phyloP scores from a whole-genome alignment of 208 protist species.

The Wallacemonas sp. region DNA sequence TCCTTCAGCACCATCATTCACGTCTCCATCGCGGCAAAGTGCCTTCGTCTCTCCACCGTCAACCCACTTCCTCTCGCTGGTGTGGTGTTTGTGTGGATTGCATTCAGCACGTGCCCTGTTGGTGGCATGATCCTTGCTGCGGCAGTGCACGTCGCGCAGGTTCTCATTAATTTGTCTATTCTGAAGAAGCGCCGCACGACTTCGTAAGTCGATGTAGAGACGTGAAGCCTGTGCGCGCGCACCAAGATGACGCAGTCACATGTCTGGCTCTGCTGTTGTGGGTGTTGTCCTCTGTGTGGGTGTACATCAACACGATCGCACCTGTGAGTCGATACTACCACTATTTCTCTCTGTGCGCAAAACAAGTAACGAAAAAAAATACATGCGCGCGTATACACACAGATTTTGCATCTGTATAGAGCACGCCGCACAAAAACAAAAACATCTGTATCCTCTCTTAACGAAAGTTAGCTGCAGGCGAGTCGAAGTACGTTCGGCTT shows the following conservation, averaged over 20 bases:
- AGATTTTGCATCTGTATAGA: not conserved
- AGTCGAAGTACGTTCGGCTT: too few relatives aligned
- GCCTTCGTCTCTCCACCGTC: slow-evolving; percentile 25
- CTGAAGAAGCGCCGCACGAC: not conserved
- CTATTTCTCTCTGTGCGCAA: too few relatives aligned
- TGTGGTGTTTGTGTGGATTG: slow-evolving; percentile 63
- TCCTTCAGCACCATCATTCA: slow-evolving; percentile 80
- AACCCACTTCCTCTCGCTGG: slow-evolving; percentile 50
- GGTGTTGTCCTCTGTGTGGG: too few relatives aligned
- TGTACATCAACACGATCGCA: too few relatives aligned
- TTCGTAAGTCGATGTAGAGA: too few relatives aligned
- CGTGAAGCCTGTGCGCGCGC: too few relatives aligned
- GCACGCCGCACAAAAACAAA: not conserved
- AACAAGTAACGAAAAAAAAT: too few relatives aligned
- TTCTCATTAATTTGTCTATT: slow-evolving; percentile 64
- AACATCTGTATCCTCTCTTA: not conserved
- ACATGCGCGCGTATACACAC: not conserved
- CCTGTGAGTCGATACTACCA: too few relatives aligned
- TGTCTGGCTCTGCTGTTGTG: too few relatives aligned
- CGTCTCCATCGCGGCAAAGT: slow-evolving; percentile 77
- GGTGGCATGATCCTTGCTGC: slow-evolving; percentile 43
- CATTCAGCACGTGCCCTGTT: slow-evolving; percentile 53
- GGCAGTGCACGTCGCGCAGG: slow-evolving; percentile 61
- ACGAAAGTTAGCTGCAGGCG: too few relatives aligned
- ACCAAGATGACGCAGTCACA: too few relatives aligned